A percentile compares a stretch with the other conserved stretches of the same genome.
These are phyloP conservation scores for Phytophthora syringae DNA, from an alignment of 352 stramenopile genomes.

Conservation along the genomic window DNA sequence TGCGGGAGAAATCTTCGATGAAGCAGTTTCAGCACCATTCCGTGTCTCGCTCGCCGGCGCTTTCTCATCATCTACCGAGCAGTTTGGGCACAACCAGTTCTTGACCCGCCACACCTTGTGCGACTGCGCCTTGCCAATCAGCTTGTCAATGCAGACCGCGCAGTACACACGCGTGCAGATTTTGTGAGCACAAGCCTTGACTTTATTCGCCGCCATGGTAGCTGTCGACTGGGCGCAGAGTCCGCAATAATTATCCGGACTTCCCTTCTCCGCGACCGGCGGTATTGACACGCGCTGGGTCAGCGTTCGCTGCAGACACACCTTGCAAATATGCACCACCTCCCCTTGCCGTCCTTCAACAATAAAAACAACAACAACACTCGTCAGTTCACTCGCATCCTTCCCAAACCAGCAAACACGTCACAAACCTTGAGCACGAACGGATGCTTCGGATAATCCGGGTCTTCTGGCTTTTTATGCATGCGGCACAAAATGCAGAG, in stretches of 20 bases:
- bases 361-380: background rate
- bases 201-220: slow-evolving; percentile 29
- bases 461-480: slow-evolving; percentile 27
- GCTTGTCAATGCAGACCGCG: slow-evolving; percentile 58
- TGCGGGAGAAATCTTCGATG: background rate
- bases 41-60: background rate
- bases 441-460: slow-evolving; percentile 60
- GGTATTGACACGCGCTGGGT: slow-evolving; percentile 37
- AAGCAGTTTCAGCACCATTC: background rate
- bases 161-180: slow-evolving; percentile 67
- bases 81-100: slow-evolving; percentile 74
- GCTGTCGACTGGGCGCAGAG: slow-evolving; percentile 51
- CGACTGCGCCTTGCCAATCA: slow-evolving; percentile 62
- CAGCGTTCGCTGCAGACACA: slow-evolving; percentile 68
- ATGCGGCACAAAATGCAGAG: slow-evolving; percentile 59
- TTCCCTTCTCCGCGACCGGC: slow-evolving; percentile 8
- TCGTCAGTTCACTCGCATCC: background rate
- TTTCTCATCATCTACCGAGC: slow-evolving; percentile 35
- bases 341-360: slow-evolving; percentile 52
- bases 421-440: slow-evolving; percentile 73
- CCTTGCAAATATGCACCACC: slow-evolving; percentile 64
- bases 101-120: slow-evolving; percentile 65
- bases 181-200: slow-evolving; percentile 53
- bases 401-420: background rate
- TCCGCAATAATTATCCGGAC: slow-evolving; percentile 46